Evolutionary conservation across 495 filamentous ascomycete species (phyloP).

Genomic region (Daldinia vernicosa): DNA sequence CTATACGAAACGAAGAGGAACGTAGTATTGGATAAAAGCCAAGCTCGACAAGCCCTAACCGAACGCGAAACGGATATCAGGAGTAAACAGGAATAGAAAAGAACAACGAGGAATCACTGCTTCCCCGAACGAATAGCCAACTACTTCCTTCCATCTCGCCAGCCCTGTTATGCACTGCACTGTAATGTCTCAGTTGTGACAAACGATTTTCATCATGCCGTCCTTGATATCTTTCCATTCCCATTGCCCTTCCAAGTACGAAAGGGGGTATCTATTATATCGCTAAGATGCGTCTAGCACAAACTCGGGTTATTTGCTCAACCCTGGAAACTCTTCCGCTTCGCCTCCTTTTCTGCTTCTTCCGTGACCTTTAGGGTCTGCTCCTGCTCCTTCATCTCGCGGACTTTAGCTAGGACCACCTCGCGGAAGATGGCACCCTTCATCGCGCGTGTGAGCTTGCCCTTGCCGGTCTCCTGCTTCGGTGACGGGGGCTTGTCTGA

Average conservation of each 20-base stretch:
- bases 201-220: slow-evolving; percentile 5
- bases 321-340: slow-evolving; percentile 52
- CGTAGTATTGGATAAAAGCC: neutral
- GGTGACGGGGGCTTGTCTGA: slow-evolving; percentile 33
- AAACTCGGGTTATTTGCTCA: slow-evolving; percentile 16
- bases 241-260: slow-evolving; percentile 10
- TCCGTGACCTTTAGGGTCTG: slow-evolving; percentile 74
- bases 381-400: slow-evolving; percentile 89
- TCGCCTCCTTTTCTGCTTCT: slow-evolving; percentile 58
- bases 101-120: slow-evolving; percentile 3
- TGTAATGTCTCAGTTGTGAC: slow-evolving; percentile 8
- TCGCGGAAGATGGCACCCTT: slow-evolving; percentile 95
- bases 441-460: slow-evolving; percentile 76
- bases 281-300: slow-evolving; percentile 1
- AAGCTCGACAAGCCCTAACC: neutral
- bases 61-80: slow-evolving; percentile 20
- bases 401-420: slow-evolving; percentile 95
- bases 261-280: slow-evolving; percentile 25
- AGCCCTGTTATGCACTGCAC: slow-evolving; percentile 22
- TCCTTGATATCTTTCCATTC: slow-evolving; percentile 21
- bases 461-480: slow-evolving; percentile 60
- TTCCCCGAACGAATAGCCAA: neutral
- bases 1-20: neutral
- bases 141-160: slow-evolving; percentile 1
- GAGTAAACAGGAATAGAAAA: slow-evolving; percentile 11